A percentile compares a stretch with the other conserved stretches of the same genome.
phyloP scores from a whole-genome alignment of 176 grass and related monocot species.

The Carex littledalei region DNA sequence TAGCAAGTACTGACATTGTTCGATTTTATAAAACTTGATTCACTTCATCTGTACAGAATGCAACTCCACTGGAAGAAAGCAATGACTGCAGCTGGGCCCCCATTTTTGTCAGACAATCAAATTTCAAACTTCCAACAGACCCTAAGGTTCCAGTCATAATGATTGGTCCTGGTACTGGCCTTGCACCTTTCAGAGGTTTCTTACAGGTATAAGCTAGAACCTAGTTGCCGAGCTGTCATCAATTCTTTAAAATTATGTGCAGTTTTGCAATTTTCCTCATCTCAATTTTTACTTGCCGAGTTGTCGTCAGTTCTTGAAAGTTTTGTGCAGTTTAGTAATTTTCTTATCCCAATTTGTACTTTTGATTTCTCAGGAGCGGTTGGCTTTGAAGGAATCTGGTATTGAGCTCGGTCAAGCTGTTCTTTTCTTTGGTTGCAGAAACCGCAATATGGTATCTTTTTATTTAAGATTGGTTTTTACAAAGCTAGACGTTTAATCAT shows the following conservation, averaged over 20 bases:
- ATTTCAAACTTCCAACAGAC: slow-evolving; percentile 79
- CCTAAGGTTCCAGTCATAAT: slow-evolving; percentile 63
- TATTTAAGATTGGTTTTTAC: neutral
- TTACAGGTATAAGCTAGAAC: slow-evolving; percentile 46
- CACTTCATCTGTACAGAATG: slow-evolving; percentile 39
- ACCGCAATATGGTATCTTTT: slow-evolving; percentile 70
- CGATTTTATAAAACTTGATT: neutral
- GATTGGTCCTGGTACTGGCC: slow-evolving; percentile 86
- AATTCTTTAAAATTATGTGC: neutral
- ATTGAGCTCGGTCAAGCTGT: slow-evolving; percentile 52
- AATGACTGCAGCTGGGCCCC: slow-evolving; percentile 68
- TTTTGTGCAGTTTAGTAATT: neutral
- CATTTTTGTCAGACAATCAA: slow-evolving; percentile 84
- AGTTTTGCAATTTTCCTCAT: neutral
- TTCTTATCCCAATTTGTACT: neutral
- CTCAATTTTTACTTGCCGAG: neutral
- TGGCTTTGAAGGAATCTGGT: slow-evolving; percentile 58
- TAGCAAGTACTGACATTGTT: neutral
- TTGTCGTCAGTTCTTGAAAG: neutral
- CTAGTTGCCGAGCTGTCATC: neutral
- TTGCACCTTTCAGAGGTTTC: slow-evolving; percentile 92
- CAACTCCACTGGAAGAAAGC: slow-evolving; percentile 50
- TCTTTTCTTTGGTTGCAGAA: slow-evolving; percentile 97
- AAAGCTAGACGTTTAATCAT: neutral
- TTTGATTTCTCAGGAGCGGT: slow-evolving; percentile 56